Evolutionary conservation across 345 rosid species (phyloP), one percentile per base, ranked within the genome.

Genomic region (Mercurialis annua): DNA sequence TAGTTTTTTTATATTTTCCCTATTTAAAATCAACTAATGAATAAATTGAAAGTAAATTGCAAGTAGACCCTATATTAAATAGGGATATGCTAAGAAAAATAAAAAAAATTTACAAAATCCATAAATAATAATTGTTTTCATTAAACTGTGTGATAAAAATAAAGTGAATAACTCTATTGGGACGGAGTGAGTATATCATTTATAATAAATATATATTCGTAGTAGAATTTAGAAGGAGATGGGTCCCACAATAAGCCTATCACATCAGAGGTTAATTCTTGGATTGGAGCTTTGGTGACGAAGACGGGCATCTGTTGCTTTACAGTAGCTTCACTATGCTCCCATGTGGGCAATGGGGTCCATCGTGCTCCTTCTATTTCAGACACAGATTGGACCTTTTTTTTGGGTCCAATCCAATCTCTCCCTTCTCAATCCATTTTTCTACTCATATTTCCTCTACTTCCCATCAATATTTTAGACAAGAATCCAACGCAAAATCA

Each of bases 341-440:
- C 65, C 78, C 78, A 75, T 65, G 78, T 75, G 78, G 57, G 62
- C 6, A 20, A 12, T 65, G 67, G 74, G 63, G 58, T 36, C 70
- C 70, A 53, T n/a, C 26, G 7, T 56, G 23, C 34, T 64, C 61
- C 27, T 1, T 11, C 40, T 53, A 23, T 57, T 49, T 43, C 29
- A 49, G 78, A 57, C 78, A 51, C 31, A 12, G 78, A 75, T 51
- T 65, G 47, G 78, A 70, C 78, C n/a, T n/a, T 70, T 59, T 75
- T 64, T 59, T 50, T 34, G 66, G 73, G 74, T 69, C 78, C 70
- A 30, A 71, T 69, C 78, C 70, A 30, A 60, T 44, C 66, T 15
- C 6, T 12, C 30, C 36, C 18, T 49, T 48, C 10, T 2, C 10
- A 27, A 15, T 3, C 42, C 15, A 21, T 50, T 40, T 4, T 9